Evolutionary conservation across 2,329 filamentous ascomycete species (phyloP), one percentile per base, ranked within the genome.

Genomic region (Emericellopsis cladophorae): DNA sequence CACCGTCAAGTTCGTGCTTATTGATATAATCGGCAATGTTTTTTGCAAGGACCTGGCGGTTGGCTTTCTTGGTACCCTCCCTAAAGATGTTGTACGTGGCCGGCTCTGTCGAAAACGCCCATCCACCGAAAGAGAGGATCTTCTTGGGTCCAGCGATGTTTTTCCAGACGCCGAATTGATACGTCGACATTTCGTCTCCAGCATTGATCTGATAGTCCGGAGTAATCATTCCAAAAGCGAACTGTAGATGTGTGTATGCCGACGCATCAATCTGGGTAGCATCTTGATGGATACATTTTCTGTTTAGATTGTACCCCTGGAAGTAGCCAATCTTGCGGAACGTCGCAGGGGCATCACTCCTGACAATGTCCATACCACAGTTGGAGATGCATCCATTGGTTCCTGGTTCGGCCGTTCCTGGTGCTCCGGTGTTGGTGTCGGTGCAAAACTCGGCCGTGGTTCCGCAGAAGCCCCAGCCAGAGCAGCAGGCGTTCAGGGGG

Each of bases 401-500:
- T 9, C 49, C 48, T 0, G 40, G 40, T 3, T 41, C 49, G 33
- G 54, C 46, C 0, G 51, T 57, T 7, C 56, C 57, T 1, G 54
- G 52, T 0, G 48, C 45, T 1, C 50, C 52, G 1, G 55, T 57
- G 5, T 35, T 52, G 2, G 41, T 54, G 35, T 51, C 46, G 4
- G 51, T 54, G 45, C 56, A 50, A 42, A 59, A 59, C 7, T 52
- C 53, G 3, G 40, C 32, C 2, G 52, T 54, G 7, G 42, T 54
- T 21, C 55, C 56, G 31, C 59, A 64, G 36, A 57, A 61, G 4
- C 61, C 56, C 21, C 43, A 56, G 14, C 54, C 40, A 16, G 44
- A 50, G 36, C 60, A 63, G 48, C 61, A 64, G 0, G 62, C 60
- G 12, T 62, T 60, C 0, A 62, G 48, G 1, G 59, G 59, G 39